phyloP scores from a whole-genome alignment of 192 early-diverging fungal species.

The Entomortierella beljakovae region DNA sequence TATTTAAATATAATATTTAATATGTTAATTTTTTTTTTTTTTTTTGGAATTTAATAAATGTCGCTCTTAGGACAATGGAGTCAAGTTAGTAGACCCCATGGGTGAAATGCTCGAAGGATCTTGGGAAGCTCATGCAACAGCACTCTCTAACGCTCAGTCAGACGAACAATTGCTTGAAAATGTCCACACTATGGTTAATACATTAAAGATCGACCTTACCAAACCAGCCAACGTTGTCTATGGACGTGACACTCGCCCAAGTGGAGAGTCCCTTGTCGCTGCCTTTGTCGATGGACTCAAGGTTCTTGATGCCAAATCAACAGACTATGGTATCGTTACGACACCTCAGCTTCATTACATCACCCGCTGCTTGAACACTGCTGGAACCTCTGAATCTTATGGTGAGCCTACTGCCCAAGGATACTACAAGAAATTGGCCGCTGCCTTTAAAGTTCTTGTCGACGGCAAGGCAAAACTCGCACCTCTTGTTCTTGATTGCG shows the following conservation, averaged over 20 bases:
- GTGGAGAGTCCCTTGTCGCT: slow-evolving; percentile 81
- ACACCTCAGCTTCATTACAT: slow-evolving; percentile 99
- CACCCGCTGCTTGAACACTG: slow-evolving; percentile 89
- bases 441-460: slow-evolving; percentile 86
- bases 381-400: slow-evolving; percentile 77
- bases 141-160: slow-evolving; percentile 85
- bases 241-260: slow-evolving; percentile 95
- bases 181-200: slow-evolving; percentile 71
- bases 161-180: slow-evolving; percentile 70
- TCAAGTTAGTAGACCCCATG: slow-evolving; percentile 97
- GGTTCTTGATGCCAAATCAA: slow-evolving; percentile 73
- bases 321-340: slow-evolving; percentile 89
- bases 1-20: not conserved
- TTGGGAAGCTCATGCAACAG: slow-evolving; percentile 94
- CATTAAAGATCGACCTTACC: slow-evolving; percentile 78
- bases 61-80: slow-evolving; percentile 89
- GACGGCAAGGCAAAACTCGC: slow-evolving; percentile 77
- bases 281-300: slow-evolving; percentile 86
- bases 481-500: slow-evolving; percentile 86
- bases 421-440: slow-evolving; percentile 91
- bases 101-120: slow-evolving; percentile 98
- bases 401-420: slow-evolving; percentile 92
- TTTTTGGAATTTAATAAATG: not conserved
- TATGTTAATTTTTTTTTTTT: not conserved
- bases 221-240: slow-evolving; percentile 81